These are phyloP conservation scores for Nemania abortiva DNA, from an alignment of 2,329 filamentous ascomycete species.

Conservation along the genomic window DNA sequence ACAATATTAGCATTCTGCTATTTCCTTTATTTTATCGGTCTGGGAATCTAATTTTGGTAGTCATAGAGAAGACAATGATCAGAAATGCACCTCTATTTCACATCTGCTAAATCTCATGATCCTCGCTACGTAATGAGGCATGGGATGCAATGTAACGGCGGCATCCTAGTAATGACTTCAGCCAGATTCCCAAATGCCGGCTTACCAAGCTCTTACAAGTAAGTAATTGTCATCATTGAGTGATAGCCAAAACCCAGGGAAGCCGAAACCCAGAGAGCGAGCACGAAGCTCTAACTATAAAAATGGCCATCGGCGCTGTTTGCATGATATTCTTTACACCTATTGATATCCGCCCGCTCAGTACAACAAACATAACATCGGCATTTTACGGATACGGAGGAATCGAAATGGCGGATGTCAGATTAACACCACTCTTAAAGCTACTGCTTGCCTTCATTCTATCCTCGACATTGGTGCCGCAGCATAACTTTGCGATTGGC, in stretches of 20 bases:
- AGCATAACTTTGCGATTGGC: background rate
- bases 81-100: background rate
- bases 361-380: background rate
- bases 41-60: background rate
- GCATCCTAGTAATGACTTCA: constrained; percentile 5
- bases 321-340: background rate
- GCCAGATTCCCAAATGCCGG: constrained; percentile 25
- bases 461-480: background rate
- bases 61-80: background rate
- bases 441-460: background rate
- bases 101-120: background rate
- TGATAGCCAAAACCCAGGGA: background rate
- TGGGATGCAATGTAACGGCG: constrained; percentile 13
- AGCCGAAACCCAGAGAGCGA: background rate
- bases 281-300: background rate
- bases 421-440: background rate
- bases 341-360: too few relatives aligned
- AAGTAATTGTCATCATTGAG: constrained; percentile 15
- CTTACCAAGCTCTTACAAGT: constrained; percentile 27
- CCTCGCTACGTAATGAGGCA: background rate
- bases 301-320: background rate
- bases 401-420: background rate
- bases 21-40: background rate
- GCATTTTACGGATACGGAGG: too few relatives aligned
- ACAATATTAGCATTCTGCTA: background rate